A percentile compares a stretch with the other conserved stretches of the same genome.
Evolutionary conservation across 495 filamentous ascomycete genomes (phyloP).

Genomic region (Aspergillus taichungensis): DNA sequence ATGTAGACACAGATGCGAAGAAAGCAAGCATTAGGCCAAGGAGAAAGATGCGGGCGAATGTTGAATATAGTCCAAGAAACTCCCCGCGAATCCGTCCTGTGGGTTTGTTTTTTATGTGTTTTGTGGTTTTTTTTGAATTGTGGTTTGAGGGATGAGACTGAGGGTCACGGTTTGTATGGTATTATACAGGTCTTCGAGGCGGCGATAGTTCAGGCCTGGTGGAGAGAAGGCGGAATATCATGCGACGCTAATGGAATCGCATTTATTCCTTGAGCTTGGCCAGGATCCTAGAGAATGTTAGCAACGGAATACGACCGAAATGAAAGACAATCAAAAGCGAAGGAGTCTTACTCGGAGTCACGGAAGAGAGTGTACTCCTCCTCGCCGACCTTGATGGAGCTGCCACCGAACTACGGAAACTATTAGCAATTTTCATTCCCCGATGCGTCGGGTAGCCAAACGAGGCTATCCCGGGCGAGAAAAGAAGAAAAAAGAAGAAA

Average conservation of each 20-base stretch:
- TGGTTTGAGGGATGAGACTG: constrained; percentile 21
- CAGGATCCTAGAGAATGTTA: constrained; percentile 50
- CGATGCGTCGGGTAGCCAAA: too few species aligned
- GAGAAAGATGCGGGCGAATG: not conserved
- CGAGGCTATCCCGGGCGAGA: constrained; percentile 4
- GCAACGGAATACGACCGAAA: not conserved
- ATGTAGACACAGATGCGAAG: constrained; percentile 32
- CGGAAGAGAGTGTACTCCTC: constrained; percentile 94
- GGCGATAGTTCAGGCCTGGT: constrained; percentile 7
- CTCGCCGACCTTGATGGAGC: constrained; percentile 92
- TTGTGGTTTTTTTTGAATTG: constrained; percentile 11
- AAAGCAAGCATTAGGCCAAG: constrained; percentile 13
- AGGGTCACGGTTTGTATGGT: constrained; percentile 28
- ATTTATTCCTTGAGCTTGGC: constrained; percentile 84
- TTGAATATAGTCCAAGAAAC: not conserved
- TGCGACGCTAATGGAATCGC: not conserved
- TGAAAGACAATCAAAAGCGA: not conserved
- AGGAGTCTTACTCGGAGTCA: constrained; percentile 78
- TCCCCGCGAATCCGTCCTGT: constrained; percentile 4
- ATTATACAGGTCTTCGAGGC: constrained; percentile 27
- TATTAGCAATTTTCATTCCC: too few species aligned
- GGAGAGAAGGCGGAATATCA: constrained; percentile 10
- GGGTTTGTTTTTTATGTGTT: constrained; percentile 12
- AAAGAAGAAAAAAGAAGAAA: too few species aligned
- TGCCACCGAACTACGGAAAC: constrained; percentile 72